A percentile compares a stretch with the other conserved stretches of the same genome.
Evolutionary conservation across 257 asterid genomes (phyloP).

Genomic region (Henckelia pumila): DNA sequence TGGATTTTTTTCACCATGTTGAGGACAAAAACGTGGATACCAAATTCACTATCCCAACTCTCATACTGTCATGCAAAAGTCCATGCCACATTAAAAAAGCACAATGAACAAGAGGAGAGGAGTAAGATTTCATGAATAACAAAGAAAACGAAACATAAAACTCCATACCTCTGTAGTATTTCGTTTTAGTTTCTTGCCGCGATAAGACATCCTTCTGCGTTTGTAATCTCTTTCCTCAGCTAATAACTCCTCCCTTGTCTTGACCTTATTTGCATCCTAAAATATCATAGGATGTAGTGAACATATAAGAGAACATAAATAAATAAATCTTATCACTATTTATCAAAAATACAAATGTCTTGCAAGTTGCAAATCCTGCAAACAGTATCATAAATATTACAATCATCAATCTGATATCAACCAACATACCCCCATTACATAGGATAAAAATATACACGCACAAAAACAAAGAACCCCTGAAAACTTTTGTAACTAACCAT

Average conservation of each 20-base stretch:
- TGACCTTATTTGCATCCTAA: constrained; percentile 57
- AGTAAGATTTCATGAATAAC: background rate
- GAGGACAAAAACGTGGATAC: background rate
- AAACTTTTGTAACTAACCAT: background rate
- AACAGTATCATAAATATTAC: background rate
- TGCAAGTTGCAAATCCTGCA: background rate
- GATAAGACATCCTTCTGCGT: constrained; percentile 92
- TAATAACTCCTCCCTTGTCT: constrained; percentile 83
- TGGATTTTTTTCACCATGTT: no score
- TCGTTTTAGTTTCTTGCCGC: constrained; percentile 85
- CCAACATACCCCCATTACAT: background rate
- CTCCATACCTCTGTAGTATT: constrained; percentile 55
- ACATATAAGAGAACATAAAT: background rate
- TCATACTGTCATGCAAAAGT: background rate
- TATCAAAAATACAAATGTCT: background rate
- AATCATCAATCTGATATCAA: background rate
- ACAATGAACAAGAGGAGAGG: background rate
- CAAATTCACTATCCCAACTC: background rate
- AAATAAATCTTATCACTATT: no score
- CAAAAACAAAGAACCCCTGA: constrained; percentile 9
- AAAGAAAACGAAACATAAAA: constrained; percentile 13
- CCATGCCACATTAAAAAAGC: no score
- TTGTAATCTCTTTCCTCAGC: constrained; percentile 99
- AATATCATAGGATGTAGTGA: constrained; percentile 17
- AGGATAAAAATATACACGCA: background rate